phyloP scores from a whole-genome alignment of 148 eudicot genomes.

The Linanthus parryae region DNA sequence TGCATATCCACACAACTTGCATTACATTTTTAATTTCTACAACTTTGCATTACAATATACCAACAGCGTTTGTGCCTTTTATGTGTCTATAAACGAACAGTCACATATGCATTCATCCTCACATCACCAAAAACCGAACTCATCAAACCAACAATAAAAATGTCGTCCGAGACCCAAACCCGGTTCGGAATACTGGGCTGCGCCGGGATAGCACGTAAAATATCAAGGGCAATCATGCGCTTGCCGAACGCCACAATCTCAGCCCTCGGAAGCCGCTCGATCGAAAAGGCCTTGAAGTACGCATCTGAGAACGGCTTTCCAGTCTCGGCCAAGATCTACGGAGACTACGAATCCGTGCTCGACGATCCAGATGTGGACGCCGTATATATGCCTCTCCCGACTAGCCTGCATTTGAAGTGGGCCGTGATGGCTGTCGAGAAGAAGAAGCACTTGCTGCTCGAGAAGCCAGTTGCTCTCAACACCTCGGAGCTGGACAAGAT shows the following conservation, averaged over 20 bases:
- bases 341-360: neutral
- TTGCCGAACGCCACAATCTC: neutral
- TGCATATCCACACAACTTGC: too few relatives aligned
- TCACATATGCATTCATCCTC: too few relatives aligned
- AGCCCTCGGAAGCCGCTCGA: slow-evolving; percentile 6
- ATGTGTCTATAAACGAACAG: too few relatives aligned
- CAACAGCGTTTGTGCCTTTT: too few relatives aligned
- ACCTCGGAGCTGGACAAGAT: slow-evolving; percentile 3
- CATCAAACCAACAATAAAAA: too few relatives aligned
- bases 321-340: neutral
- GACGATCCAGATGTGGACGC: too few relatives aligned
- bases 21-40: too few relatives aligned
- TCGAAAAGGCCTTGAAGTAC: neutral
- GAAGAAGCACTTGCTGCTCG: slow-evolving; percentile 6
- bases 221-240: neutral
- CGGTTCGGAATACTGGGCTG: slow-evolving; percentile 5
- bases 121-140: too few relatives aligned
- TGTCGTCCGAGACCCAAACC: too few relatives aligned
- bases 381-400: slow-evolving; percentile 1
- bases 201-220: neutral
- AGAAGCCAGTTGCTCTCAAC: too few relatives aligned
- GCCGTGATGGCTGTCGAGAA: slow-evolving; percentile 3
- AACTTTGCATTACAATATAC: too few relatives aligned
- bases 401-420: slow-evolving; percentile 5
- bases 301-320: slow-evolving; percentile 4